Evolutionary conservation across 345 rosid genomes (phyloP).

Genomic region (Salix udensis): DNA sequence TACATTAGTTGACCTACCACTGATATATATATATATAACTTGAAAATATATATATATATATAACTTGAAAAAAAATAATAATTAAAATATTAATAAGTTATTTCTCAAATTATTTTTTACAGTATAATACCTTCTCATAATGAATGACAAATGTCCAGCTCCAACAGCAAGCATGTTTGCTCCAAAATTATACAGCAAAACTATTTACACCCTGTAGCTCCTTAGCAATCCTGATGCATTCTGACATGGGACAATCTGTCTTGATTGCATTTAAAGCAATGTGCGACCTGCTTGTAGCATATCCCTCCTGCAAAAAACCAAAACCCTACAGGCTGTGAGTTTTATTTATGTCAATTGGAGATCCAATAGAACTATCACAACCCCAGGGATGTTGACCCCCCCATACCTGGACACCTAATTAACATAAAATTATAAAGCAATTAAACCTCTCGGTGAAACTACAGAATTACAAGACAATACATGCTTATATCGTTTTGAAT

Average conservation of each 20-base stretch:
- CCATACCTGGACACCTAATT: neutral
- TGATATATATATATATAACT: too few species aligned
- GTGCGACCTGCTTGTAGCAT: constrained; percentile 72
- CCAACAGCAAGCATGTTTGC: neutral
- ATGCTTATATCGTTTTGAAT: too few species aligned
- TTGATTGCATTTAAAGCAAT: constrained; percentile 63
- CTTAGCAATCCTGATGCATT: constrained; percentile 53
- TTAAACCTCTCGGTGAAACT: neutral
- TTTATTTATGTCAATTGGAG: neutral
- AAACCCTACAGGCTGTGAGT: neutral
- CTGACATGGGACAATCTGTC: constrained; percentile 66
- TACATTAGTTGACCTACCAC: too few species aligned
- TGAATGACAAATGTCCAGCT: neutral
- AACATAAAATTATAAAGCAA: neutral
- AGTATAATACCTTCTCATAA: neutral
- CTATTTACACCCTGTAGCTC: constrained; percentile 20
- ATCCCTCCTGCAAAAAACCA: constrained; percentile 60
- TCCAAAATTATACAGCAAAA: neutral
- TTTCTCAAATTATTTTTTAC: too few species aligned
- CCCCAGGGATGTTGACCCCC: neutral
- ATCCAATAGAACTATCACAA: neutral
- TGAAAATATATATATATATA: too few species aligned
- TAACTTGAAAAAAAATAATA: too few species aligned
- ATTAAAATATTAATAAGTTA: too few species aligned
- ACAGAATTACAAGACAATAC: neutral